A percentile compares a stretch with the other conserved stretches of the same genome.
Evolutionary conservation across 768 basidiomycete species (phyloP).

Genomic region (Russula vinacea): DNA sequence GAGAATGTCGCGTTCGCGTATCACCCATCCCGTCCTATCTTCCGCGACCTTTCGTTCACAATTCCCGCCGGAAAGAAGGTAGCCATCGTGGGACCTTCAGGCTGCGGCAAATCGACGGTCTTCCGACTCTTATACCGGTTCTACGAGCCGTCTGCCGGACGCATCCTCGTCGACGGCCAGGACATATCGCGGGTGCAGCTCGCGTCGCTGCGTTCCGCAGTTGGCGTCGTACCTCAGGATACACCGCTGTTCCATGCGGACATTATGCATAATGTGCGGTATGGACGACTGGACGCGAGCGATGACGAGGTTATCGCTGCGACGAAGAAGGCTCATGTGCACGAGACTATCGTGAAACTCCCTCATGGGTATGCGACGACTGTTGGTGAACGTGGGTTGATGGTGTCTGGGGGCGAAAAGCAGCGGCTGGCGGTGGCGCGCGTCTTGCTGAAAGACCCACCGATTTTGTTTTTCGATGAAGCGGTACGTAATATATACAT

Average conservation of each 20-base stretch:
- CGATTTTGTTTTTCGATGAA: constrained; percentile 97
- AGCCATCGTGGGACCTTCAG: constrained; percentile 94
- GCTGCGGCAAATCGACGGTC: constrained; percentile 96
- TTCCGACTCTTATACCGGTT: constrained; percentile 93
- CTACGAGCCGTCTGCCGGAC: constrained; percentile 79
- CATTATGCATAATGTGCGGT: constrained; percentile 92
- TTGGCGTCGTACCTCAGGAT: constrained; percentile 97
- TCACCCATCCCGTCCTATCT: constrained; percentile 89
- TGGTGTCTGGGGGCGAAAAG: constrained; percentile 99
- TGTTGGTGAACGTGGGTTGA: constrained; percentile 93
- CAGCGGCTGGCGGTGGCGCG: constrained; percentile 93
- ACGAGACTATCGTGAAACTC: constrained; percentile 70
- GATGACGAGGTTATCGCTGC: constrained; percentile 88
- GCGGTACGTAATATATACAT: constrained; percentile 56
- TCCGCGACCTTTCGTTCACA: constrained; percentile 80
- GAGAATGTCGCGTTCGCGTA: constrained; percentile 92
- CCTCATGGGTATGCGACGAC: constrained; percentile 87
- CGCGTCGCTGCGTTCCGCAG: constrained; percentile 62
- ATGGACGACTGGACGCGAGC: constrained; percentile 81
- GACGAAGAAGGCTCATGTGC: constrained; percentile 82
- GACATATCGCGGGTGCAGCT: constrained; percentile 72
- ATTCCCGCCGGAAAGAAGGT: constrained; percentile 96
- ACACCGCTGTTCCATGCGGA: constrained; percentile 97
- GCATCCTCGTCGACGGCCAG: constrained; percentile 87
- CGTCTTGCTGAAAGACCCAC: constrained; percentile 89